A percentile compares a stretch with the other conserved stretches of the same genome.
These are phyloP conservation scores for Cicer chorassanicum DNA, from an alignment of 306 rosid species.

Conservation along the genomic window DNA sequence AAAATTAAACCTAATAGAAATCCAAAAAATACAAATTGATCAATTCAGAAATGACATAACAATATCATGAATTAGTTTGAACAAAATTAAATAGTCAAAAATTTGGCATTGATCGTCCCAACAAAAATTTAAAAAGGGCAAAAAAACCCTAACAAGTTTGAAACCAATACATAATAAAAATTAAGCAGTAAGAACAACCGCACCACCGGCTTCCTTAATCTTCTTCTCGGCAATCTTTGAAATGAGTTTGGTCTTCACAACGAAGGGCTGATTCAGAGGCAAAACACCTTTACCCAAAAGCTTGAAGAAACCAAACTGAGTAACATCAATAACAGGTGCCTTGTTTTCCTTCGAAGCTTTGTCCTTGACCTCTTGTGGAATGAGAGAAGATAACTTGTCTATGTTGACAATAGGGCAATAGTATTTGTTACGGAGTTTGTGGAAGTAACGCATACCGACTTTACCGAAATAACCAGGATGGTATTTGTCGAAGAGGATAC, in stretches of 20 bases:
- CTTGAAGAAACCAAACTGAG: not conserved
- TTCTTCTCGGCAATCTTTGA: constrained; percentile 10
- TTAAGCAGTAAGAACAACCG: constrained; percentile 11
- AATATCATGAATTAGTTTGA: no score
- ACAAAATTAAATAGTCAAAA: no score
- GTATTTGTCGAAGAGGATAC: constrained; percentile 19
- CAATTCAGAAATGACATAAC: no score
- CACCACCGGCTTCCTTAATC: constrained; percentile 21
- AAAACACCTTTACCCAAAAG: constrained; percentile 17
- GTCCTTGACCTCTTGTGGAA: constrained; percentile 13
- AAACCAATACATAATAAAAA: not conserved
- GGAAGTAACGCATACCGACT: constrained; percentile 19
- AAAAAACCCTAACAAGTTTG: no score
- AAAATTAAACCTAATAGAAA: no score
- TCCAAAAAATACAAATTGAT: no score
- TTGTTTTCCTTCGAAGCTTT: not conserved
- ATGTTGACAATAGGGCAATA: not conserved
- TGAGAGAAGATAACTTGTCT: not conserved
- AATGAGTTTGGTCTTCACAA: not conserved
- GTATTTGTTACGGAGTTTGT: constrained; percentile 11
- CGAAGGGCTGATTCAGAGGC: constrained; percentile 17
- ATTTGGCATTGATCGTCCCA: no score
- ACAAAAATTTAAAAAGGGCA: no score
- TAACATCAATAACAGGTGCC: constrained; percentile 7
- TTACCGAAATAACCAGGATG: constrained; percentile 19